phyloP scores from a whole-genome alignment of 1,284 basidiomycete genomes.

The Austropuccinia psidii region DNA sequence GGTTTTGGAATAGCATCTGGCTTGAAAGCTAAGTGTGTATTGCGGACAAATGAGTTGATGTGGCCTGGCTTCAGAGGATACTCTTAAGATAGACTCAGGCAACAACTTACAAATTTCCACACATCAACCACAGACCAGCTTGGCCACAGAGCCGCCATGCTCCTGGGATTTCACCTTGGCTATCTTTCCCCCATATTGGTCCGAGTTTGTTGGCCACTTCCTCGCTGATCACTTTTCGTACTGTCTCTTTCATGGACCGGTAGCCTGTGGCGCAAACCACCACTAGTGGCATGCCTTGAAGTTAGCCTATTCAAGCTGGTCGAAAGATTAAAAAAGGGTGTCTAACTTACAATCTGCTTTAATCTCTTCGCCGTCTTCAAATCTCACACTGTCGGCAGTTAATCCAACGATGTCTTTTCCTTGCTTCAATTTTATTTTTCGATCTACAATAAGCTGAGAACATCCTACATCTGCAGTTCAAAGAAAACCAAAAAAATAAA shows the following conservation, averaged over 20 bases:
- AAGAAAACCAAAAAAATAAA: background rate
- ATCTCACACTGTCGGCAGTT: slow-evolving; percentile 31
- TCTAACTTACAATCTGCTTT: slow-evolving; percentile 50
- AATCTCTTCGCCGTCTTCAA: slow-evolving; percentile 37
- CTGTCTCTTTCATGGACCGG: slow-evolving; percentile 42
- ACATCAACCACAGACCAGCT: slow-evolving; percentile 25
- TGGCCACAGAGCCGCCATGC: slow-evolving; percentile 32
- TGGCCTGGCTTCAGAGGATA: no score
- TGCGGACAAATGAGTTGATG: background rate
- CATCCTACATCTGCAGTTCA: slow-evolving; percentile 52
- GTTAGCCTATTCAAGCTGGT: background rate
- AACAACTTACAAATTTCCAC: slow-evolving; percentile 35
- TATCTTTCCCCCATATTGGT: slow-evolving; percentile 56
- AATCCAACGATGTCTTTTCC: slow-evolving; percentile 36
- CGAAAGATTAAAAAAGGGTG: background rate
- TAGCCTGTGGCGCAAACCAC: slow-evolving; percentile 41
- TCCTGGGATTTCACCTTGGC: slow-evolving; percentile 56
- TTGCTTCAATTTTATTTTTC: slow-evolving; percentile 60
- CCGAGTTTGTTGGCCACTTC: slow-evolving; percentile 52
- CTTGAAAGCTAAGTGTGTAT: background rate
- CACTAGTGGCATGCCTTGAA: background rate
- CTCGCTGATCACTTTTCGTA: slow-evolving; percentile 52
- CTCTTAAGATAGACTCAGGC: background rate
- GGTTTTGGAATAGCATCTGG: slow-evolving; percentile 19
- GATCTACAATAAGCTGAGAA: slow-evolving; percentile 60